A percentile compares a stretch with the other conserved stretches of the same genome.
Conservation (phyloP, 164 flowering plant genomes). For the Nymphaea colorata region DNA sequence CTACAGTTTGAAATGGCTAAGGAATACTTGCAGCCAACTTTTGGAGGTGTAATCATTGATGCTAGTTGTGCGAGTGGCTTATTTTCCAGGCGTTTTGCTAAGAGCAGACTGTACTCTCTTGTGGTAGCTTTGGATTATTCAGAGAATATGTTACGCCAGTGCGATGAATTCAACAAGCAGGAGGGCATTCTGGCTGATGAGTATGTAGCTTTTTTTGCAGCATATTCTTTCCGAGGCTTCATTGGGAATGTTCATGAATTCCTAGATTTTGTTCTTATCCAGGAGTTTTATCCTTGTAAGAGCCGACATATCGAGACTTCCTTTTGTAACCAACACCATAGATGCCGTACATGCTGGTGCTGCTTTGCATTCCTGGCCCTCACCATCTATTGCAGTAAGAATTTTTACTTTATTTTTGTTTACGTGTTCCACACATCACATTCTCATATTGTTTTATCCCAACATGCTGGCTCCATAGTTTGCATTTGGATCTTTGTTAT, state of each 20-base stretch:
- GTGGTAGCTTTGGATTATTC: slow-evolving; percentile 88
- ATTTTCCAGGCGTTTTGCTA: slow-evolving; percentile 69
- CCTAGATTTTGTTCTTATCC: slow-evolving; percentile 7
- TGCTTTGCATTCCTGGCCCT: slow-evolving; percentile 95
- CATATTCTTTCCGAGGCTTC: neutral
- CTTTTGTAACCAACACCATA: slow-evolving; percentile 63
- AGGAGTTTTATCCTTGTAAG: slow-evolving; percentile 70
- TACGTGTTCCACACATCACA: too few species aligned
- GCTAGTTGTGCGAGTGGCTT: slow-evolving; percentile 94
- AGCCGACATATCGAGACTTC: slow-evolving; percentile 88
- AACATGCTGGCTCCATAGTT: too few species aligned
- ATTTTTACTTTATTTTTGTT: neutral
- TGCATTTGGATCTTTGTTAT: too few species aligned
- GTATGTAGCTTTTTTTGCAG: neutral
- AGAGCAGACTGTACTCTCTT: slow-evolving; percentile 68
- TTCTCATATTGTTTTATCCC: too few species aligned
- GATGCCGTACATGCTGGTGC: slow-evolving; percentile 98
- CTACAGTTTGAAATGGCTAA: slow-evolving; percentile 86
- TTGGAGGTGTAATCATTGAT: slow-evolving; percentile 80
- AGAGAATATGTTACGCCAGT: slow-evolving; percentile 71
- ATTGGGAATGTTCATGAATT: neutral
- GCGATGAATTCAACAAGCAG: slow-evolving; percentile 51
- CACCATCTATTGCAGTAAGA: slow-evolving; percentile 81
- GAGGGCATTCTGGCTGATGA: slow-evolving; percentile 31
- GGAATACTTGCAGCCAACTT: slow-evolving; percentile 55